A percentile compares a stretch with the other conserved stretches of the same genome.
These are phyloP conservation scores for Hansenula lynferdii DNA, from an alignment of 1,139 yeast genomes.

Conservation along the genomic window DNA sequence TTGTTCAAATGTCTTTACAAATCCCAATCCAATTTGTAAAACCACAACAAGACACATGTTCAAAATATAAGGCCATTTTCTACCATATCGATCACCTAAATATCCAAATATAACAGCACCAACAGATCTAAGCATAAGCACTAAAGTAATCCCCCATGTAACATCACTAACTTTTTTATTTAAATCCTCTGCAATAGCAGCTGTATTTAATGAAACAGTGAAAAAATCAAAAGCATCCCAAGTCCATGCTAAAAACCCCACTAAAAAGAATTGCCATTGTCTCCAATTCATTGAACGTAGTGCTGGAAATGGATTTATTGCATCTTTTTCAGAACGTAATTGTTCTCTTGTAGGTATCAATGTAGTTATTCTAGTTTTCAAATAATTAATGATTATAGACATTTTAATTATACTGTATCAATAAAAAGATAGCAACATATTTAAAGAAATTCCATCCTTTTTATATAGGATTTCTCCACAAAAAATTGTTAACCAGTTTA, in stretches of 20 bases:
- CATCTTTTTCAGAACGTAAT: conserved; percentile 23
- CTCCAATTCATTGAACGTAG: conserved; percentile 37
- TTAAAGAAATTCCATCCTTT: no score
- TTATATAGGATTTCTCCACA: no score
- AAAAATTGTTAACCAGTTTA: no score
- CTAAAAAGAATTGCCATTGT: conserved; percentile 58
- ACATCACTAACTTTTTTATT: conserved; percentile 45
- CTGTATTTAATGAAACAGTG: conserved; percentile 57
- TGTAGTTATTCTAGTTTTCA: conserved; percentile 36
- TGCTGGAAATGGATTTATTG: conserved; percentile 50
- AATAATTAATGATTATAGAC: conserved; percentile 27
- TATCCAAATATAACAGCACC: conserved; percentile 75
- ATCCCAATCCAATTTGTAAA: conserved; percentile 73
- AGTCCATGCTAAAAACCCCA: conserved; percentile 75
- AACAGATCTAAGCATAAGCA: conserved; percentile 73
- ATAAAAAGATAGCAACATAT: no score
- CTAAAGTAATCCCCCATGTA: conserved; percentile 80
- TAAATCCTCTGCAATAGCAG: conserved; percentile 50
- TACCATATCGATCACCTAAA: conserved; percentile 62
- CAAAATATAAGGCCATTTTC: conserved; percentile 63
- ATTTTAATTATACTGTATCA: no score
- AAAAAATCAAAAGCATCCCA: conserved; percentile 79
- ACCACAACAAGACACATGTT: conserved; percentile 49
- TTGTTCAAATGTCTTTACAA: conserved; percentile 56
- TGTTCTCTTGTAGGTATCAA: conserved; percentile 36